Conservation (phyloP, 2,329 filamentous ascomycete genomes). For the Ophiostoma pallidulum region DNA sequence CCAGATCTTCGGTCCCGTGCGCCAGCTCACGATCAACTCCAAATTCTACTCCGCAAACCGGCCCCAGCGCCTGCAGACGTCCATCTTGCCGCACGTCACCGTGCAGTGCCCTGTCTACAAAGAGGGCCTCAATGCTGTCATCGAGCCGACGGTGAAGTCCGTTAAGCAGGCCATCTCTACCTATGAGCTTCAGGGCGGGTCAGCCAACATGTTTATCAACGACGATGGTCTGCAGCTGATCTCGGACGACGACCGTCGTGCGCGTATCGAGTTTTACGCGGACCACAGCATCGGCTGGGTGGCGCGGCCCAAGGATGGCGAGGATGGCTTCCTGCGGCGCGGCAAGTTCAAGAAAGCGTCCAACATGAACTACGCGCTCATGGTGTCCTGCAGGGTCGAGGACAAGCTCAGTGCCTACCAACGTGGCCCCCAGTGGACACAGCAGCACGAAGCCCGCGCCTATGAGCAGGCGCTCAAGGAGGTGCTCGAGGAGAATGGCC, state of each 20-base stretch:
- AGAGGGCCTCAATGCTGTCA: constrained; percentile 66
- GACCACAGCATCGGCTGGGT: constrained; percentile 63
- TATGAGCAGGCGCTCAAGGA: constrained; percentile 58
- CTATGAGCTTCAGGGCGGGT: constrained; percentile 69
- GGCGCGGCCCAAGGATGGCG: constrained; percentile 53
- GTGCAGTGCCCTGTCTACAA: constrained; percentile 87
- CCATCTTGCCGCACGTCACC: constrained; percentile 60
- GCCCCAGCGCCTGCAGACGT: constrained; percentile 49
- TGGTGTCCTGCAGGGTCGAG: constrained; percentile 61
- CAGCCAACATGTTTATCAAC: constrained; percentile 68
- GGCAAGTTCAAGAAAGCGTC: constrained; percentile 64
- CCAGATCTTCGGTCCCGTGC: constrained; percentile 66
- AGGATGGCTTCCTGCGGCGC: constrained; percentile 51
- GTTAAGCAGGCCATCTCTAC: constrained; percentile 70
- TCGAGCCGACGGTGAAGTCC: constrained; percentile 66
- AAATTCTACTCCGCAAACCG: constrained; percentile 72
- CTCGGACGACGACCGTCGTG: constrained; percentile 49
- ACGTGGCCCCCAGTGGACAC: constrained; percentile 54
- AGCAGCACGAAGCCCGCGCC: constrained; percentile 56
- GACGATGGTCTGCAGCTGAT: constrained; percentile 66
- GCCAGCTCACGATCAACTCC: constrained; percentile 65
- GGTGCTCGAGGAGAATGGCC: constrained; percentile 56
- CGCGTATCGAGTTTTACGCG: constrained; percentile 58
- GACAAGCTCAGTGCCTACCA: constrained; percentile 52
- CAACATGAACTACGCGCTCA: constrained; percentile 63